phyloP scores from a whole-genome alignment of 148 eudicot species.

The Diospyros kaki region DNA sequence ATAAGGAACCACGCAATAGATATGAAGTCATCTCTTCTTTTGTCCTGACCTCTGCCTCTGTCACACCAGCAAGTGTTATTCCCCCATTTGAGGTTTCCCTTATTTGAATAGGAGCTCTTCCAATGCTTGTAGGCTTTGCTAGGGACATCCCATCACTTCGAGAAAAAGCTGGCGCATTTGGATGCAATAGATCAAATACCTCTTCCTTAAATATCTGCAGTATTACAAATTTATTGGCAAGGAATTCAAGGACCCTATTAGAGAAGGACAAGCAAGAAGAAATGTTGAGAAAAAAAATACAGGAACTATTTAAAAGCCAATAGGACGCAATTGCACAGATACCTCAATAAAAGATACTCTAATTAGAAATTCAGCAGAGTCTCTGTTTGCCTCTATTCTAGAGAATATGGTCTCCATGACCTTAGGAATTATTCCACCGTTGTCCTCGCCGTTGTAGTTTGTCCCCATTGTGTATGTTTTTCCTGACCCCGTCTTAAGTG shows the following conservation, averaged over 20 bases:
- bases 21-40: slow-evolving; percentile 16
- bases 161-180: too few relatives aligned
- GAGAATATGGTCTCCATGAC: slow-evolving; percentile 19
- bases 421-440: slow-evolving; percentile 16
- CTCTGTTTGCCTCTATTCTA: slow-evolving; percentile 15
- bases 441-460: slow-evolving; percentile 10
- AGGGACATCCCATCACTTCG: too few relatives aligned
- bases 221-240: background rate
- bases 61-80: slow-evolving; percentile 17
- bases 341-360: slow-evolving; percentile 26
- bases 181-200: slow-evolving; percentile 17
- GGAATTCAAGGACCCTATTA: too few relatives aligned
- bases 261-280: too few relatives aligned
- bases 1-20: slow-evolving; percentile 17
- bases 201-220: slow-evolving; percentile 26
- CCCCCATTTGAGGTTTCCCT: slow-evolving; percentile 20
- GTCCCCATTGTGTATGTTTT: slow-evolving; percentile 27
- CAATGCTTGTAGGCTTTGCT: background rate
- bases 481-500: slow-evolving; percentile 18
- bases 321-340: background rate
- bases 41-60: slow-evolving; percentile 17
- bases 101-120: slow-evolving; percentile 18
- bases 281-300: too few relatives aligned
- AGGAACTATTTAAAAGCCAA: background rate
- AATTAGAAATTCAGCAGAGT: slow-evolving; percentile 15